A percentile compares a stretch with the other conserved stretches of the same genome.
Conservation (phyloP, 805 yeast genomes). For the Kodamaea hsintzibuensis region DNA sequence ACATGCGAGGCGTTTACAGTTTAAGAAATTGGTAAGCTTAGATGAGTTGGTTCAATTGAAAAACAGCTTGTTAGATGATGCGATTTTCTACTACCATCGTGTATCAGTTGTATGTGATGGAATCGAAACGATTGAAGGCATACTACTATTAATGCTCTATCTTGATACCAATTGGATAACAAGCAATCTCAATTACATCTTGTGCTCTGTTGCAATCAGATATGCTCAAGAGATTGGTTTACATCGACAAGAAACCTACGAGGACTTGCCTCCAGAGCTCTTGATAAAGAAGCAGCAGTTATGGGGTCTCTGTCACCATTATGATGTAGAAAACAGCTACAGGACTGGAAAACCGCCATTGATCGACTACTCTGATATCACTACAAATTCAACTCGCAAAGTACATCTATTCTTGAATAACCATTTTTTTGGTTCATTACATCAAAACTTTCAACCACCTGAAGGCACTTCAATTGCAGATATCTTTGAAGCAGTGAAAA, state of each 20-base stretch:
- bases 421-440: not conserved
- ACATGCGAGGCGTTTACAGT: not conserved
- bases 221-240: conserved; percentile 44
- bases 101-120: conserved; percentile 26
- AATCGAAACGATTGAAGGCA: conserved; percentile 20
- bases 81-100: conserved; percentile 24
- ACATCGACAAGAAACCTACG: conserved; percentile 35
- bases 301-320: conserved; percentile 41
- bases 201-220: conserved; percentile 37
- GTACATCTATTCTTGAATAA: not conserved
- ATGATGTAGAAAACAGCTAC: conserved; percentile 40
- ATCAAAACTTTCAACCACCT: not conserved
- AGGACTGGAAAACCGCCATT: conserved; percentile 43
- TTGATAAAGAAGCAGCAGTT: conserved; percentile 24
- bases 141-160: conserved; percentile 19
- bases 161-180: conserved; percentile 33
- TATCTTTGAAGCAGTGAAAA: not conserved
- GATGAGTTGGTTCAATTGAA: conserved; percentile 21
- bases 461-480: not conserved
- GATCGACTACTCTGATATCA: conserved; percentile 33
- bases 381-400: conserved; percentile 9
- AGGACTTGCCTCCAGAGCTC: conserved; percentile 22
- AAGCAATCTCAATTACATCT: conserved; percentile 30
- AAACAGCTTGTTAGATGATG: conserved; percentile 19
- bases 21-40: not conserved